Conservation (phyloP, 768 basidiomycete species). For the Boletales sp. region DNA sequence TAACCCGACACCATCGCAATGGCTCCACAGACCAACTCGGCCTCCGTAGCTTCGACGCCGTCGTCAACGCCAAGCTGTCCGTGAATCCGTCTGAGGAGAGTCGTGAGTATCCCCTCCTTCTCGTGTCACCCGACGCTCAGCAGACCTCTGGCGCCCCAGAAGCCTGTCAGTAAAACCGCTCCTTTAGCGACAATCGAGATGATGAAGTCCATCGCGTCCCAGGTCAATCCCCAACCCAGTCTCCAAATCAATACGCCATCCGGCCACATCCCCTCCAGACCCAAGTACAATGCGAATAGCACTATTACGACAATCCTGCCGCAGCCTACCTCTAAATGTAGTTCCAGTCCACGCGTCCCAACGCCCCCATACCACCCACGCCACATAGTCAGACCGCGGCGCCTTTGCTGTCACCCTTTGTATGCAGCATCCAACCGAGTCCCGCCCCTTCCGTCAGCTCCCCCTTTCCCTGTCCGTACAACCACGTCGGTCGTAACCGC, state of each 20-base stretch:
- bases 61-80: conserved; percentile 47
- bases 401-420: conserved; percentile 65
- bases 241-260: conserved; percentile 18
- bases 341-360: conserved; percentile 58
- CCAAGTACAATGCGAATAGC: conserved; percentile 53
- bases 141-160: conserved; percentile 12
- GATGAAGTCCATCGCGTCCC: conserved; percentile 4
- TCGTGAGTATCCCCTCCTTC: conserved; percentile 24
- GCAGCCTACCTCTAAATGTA: conserved; percentile 59
- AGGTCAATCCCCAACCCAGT: conserved; percentile 20
- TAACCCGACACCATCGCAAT: conserved; percentile 50
- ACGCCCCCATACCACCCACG: conserved; percentile 77
- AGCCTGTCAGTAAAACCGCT: conserved; percentile 18
- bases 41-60: conserved; percentile 55
- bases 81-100: conserved; percentile 22
- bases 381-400: conserved; percentile 73
- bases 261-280: conserved; percentile 38
- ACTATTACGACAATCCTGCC: conserved; percentile 58
- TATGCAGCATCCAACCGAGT: conserved; percentile 51
- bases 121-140: conserved; percentile 14
- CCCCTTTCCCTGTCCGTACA: conserved; percentile 76
- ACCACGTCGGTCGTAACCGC: conserved; percentile 61
- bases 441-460: conserved; percentile 62
- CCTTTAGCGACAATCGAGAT: conserved; percentile 15
- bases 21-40: conserved; percentile 62